Evolutionary conservation across 169 alveolate genomes (phyloP).

Genomic region (Theileria orientalis): DNA sequence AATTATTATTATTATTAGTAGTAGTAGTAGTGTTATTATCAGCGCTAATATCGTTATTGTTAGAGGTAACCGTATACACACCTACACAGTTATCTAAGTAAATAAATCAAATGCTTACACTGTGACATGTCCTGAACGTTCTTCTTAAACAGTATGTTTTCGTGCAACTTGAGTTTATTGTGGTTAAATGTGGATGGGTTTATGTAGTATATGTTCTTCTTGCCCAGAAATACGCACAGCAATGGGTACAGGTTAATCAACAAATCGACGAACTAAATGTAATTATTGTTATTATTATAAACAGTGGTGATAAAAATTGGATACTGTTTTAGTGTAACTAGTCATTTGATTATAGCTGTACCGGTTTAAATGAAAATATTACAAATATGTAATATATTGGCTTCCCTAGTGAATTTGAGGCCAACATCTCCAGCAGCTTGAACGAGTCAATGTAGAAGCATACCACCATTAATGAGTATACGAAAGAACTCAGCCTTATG

Average conservation of each 20-base stretch:
- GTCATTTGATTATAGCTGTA: too few species aligned
- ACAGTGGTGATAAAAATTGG: too few species aligned
- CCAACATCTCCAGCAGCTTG: constrained; percentile 26
- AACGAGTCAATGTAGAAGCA: constrained; percentile 35
- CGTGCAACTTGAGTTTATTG: constrained; percentile 23
- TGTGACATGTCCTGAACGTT: constrained; percentile 16
- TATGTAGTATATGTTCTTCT: constrained; percentile 40
- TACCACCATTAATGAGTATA: constrained; percentile 24
- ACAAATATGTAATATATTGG: constrained; percentile 50
- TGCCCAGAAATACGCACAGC: constrained; percentile 58
- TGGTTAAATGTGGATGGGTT: constrained; percentile 55
- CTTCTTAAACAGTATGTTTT: constrained; percentile 37
- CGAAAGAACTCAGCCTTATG: constrained; percentile 29
- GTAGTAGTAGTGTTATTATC: too few species aligned
- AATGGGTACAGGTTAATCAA: constrained; percentile 57
- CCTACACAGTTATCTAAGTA: too few species aligned
- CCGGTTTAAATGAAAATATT: constrained; percentile 46
- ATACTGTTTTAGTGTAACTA: too few species aligned
- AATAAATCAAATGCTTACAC: neutral
- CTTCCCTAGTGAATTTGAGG: constrained; percentile 44
- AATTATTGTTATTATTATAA: neutral
- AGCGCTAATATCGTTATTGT: too few species aligned
- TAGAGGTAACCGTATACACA: too few species aligned
- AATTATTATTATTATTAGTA: neutral
- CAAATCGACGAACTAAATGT: constrained; percentile 31